Base-by-base conservation (phyloP, 2,329 filamentous ascomycete genomes). In the Sporothrix humicola region DNA sequence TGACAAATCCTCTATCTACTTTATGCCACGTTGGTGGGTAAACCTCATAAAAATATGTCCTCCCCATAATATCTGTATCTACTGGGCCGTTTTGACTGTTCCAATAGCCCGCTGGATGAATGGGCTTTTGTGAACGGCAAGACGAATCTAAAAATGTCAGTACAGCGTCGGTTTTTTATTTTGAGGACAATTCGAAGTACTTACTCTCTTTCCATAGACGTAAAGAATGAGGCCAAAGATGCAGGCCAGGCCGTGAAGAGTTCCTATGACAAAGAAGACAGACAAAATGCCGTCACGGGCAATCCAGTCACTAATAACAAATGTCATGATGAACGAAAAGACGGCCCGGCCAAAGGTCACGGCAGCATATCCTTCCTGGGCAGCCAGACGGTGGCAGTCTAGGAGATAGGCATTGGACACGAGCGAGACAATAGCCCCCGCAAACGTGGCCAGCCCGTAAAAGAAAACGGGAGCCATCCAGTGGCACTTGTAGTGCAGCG, bases 381-480 rank as follows among this genome's bases (percentile, higher is more conserved):
- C 73, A 8, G 73, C 72, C 26, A 65, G 61, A 5, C 74, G 65
- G 65, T 76, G 74, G 42, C 73, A 73, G 61, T 76, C 73, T 8
- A 76, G 72, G 54, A 76, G 70, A 52, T 76, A 76, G 9, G 75
- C 72, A 13, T 75, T 75, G 52, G 72, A 70, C 37, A 75, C 71
- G 23, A 73, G 72, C 42, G 75, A 72, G 9, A 72, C 68, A 13
- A 75, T 72, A 48, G 48, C 58, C 15, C 75, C 74, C 9, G 72
- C 73, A 44, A 75, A 76, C 10, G 58, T 76, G 20, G 37, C 61
- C 20, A 76, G 63, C 1, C 75, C 75, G 42, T 76, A 75, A n/a
- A 75, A 75, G 72, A 75, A 76, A 9, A 75, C 75, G 3, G 72
- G 73, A 2, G 69, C 72, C 69, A 76, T 75, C 56, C 56, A 79